phyloP scores from a whole-genome alignment of 352 stramenopile genomes.

The Phytopythium cucurbitacearum region DNA sequence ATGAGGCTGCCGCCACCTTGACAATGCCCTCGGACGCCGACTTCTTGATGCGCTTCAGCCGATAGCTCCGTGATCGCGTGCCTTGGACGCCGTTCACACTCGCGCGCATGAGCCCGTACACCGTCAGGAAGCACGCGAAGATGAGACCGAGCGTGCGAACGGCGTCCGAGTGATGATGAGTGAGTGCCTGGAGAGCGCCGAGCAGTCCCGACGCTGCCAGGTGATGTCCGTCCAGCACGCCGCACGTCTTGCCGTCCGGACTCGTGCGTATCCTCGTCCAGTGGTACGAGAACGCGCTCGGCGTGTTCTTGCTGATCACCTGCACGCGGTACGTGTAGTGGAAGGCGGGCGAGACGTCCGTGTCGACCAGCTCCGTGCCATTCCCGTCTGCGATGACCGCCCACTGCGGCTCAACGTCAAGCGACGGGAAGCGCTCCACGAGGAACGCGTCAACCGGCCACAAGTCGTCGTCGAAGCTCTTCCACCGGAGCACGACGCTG shows the following conservation, averaged over 20 bases:
- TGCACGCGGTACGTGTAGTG: constrained; percentile 47
- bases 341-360: constrained; percentile 18
- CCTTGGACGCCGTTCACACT: constrained; percentile 47
- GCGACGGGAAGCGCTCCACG: constrained; percentile 37
- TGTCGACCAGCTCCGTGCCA: constrained; percentile 23
- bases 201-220: constrained; percentile 9
- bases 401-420: constrained; percentile 26
- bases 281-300: constrained; percentile 44
- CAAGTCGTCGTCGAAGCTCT: constrained; percentile 30
- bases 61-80: constrained; percentile 41
- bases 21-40: constrained; percentile 21
- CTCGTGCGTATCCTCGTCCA: constrained; percentile 12
- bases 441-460: constrained; percentile 46
- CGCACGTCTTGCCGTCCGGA: not conserved
- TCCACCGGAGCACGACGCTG: constrained; percentile 39
- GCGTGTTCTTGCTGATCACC: constrained; percentile 27
- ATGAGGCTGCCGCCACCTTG: constrained; percentile 1
- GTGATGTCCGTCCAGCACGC: not conserved
- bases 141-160: constrained; percentile 42
- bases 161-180: constrained; percentile 21
- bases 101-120: constrained; percentile 48
- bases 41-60: constrained; percentile 48
- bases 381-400: constrained; percentile 36
- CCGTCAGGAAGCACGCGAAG: constrained; percentile 47
- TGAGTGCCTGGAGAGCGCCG: constrained; percentile 3